Conservation (phyloP, 164 flowering plant species). For the Vitis labrusca region DNA sequence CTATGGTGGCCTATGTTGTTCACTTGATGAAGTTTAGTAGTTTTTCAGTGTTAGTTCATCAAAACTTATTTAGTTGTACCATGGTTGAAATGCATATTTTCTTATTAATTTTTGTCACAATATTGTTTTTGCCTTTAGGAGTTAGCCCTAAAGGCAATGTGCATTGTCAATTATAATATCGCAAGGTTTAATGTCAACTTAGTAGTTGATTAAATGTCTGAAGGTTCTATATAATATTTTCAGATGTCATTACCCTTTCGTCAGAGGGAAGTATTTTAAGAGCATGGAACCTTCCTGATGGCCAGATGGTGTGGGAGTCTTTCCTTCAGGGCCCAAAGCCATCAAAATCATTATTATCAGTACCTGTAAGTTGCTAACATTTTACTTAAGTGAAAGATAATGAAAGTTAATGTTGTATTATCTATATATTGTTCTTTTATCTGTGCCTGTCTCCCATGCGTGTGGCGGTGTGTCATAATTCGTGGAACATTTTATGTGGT, state of each 20-base stretch:
- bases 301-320: constrained; percentile 98
- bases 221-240: constrained; percentile 13
- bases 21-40: neutral
- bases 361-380: constrained; percentile 58
- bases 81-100: neutral
- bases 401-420: neutral
- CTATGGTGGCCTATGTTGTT: neutral
- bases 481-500: neutral
- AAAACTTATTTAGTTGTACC: neutral
- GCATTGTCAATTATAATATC: neutral
- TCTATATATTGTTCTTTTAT: neutral
- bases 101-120: neutral
- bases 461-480: neutral
- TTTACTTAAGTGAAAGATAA: neutral
- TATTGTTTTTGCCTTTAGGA: neutral
- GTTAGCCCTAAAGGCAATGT: neutral
- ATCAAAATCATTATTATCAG: constrained; percentile 60
- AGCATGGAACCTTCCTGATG: constrained; percentile 99
- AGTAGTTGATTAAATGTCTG: neutral
- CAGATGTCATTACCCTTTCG: constrained; percentile 88
- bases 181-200: neutral
- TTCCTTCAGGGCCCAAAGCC: constrained; percentile 60
- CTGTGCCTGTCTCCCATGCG: too few species aligned
- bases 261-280: constrained; percentile 76
- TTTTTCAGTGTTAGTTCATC: neutral